These are phyloP conservation scores for Phialocephala sp. DNA, from an alignment of 2,329 filamentous ascomycete genomes.

Conservation along the genomic window DNA sequence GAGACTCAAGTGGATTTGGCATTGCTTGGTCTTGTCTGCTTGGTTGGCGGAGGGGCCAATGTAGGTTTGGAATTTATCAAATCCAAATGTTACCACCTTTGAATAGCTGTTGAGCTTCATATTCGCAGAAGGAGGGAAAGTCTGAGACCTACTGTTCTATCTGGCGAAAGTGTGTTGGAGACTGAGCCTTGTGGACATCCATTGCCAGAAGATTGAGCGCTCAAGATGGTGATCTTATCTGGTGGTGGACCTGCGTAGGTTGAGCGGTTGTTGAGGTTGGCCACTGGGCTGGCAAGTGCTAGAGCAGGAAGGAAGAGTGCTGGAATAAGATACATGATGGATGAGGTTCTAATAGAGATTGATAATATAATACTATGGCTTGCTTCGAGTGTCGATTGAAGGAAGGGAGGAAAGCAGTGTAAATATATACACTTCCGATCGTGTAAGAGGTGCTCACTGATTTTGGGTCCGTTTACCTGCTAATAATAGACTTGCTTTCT, in stretches of 20 bases:
- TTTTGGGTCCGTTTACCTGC: not conserved
- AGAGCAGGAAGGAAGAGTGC: conserved; percentile 29
- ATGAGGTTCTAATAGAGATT: conserved; percentile 1
- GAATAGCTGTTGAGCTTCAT: not conserved
- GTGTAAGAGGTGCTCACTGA: not conserved
- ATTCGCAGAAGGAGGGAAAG: not conserved
- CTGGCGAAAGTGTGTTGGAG: conserved; percentile 25
- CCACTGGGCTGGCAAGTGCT: conserved; percentile 24
- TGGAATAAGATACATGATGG: conserved; percentile 26
- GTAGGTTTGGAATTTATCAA: conserved; percentile 33
- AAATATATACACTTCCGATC: conserved; percentile 27
- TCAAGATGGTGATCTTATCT: conserved; percentile 28
- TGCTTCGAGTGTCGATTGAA: conserved; percentile 9
- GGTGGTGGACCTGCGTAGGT: conserved; percentile 15
- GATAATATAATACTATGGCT: conserved; percentile 3
- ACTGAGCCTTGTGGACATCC: conserved; percentile 32
- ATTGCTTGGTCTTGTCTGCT: conserved; percentile 32
- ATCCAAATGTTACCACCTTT: conserved; percentile 25
- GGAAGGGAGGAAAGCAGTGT: conserved; percentile 9
- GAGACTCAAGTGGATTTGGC: conserved; percentile 32
- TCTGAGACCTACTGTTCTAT: conserved; percentile 23
- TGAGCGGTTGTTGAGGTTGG: conserved; percentile 1
- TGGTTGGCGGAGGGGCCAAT: conserved; percentile 30
- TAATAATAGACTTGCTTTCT: conserved; percentile 7
- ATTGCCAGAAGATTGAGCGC: conserved; percentile 29